These are phyloP conservation scores for Alnus rubra DNA, from an alignment of 306 rosid genomes.

Conservation along the genomic window DNA sequence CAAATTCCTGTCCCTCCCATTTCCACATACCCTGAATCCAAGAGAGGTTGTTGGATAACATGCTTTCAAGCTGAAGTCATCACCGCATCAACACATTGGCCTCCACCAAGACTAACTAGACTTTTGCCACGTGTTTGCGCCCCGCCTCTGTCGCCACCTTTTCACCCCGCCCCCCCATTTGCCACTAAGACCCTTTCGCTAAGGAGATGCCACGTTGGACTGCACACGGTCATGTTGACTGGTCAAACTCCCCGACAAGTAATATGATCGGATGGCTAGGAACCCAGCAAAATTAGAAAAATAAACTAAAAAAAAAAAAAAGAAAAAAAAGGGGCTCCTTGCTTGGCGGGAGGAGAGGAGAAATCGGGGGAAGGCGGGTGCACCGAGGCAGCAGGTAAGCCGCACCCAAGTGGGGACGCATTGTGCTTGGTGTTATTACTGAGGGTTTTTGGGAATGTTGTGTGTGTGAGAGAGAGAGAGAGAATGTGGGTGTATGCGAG, in stretches of 20 bases:
- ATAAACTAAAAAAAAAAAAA: background rate
- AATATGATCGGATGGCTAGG: slow-evolving; percentile 40
- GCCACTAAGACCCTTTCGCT: too few species aligned
- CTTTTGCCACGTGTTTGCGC: slow-evolving; percentile 17
- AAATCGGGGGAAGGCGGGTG: slow-evolving; percentile 48
- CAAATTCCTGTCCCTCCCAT: background rate
- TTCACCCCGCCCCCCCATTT: background rate
- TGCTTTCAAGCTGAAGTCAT: background rate
- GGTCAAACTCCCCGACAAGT: slow-evolving; percentile 46
- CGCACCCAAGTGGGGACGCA: slow-evolving; percentile 53
- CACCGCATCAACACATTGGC: slow-evolving; percentile 1
- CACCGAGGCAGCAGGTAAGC: slow-evolving; percentile 66
- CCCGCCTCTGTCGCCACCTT: slow-evolving; percentile 26
- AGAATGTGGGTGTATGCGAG: slow-evolving; percentile 22
- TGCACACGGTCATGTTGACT: slow-evolving; percentile 17
- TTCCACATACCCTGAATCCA: slow-evolving; percentile 9
- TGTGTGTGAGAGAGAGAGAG: slow-evolving; percentile 26
- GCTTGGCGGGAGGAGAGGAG: slow-evolving; percentile 33
- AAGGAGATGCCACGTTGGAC: too few species aligned
- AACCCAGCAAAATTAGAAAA: background rate
- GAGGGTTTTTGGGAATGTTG: slow-evolving; percentile 80
- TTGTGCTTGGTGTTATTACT: slow-evolving; percentile 54
- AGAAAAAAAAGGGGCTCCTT: slow-evolving; percentile 4
- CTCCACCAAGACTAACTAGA: background rate
- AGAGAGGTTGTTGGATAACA: background rate